Base-by-base conservation (phyloP, 805 yeast genomes). In the Kazachstania taianensis region DNA sequence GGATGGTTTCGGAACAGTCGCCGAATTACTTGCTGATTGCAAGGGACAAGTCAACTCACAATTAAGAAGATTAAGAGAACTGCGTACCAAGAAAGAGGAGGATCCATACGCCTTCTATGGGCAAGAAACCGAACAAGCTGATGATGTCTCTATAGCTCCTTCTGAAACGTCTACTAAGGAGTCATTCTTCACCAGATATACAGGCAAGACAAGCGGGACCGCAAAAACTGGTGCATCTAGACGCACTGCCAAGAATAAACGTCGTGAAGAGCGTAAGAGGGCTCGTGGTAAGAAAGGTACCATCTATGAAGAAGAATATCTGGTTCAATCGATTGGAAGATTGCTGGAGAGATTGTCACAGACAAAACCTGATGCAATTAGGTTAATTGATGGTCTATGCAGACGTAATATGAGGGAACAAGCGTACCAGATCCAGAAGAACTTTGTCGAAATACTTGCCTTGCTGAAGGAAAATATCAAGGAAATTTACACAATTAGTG, bases 201-300 rank as follows among this genome's bases (percentile, higher is more conserved):
- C 98, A 0, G 98, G 97, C 44, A 87, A 89, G 60, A 87, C 97
- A 1, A 69, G 81, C 1, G 95, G 95, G 17, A 92, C 98, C 3
- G 97, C 97, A 4, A 81, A 82, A 53, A 92, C 98, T 0, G 96
- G 97, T 20, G 96, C 92, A 2, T 79, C 96, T 0, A 73, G 99
- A 59, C 73, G 81, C 52, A 87, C 98, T 0, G 73, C 94, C 5
- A 92, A 92, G 63, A 92, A 92, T 59, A 75, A 78, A 45, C 82
- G 95, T 57, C 75, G 98, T 46, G 96, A 89, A 60, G 98, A 89
- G 55, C 75, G 98, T 50, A 92, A 92, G 64, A 73, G 77, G 41
- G 99, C 98, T 2, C 75, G 94, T 49, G 99, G 99, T 41, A 85
- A 94, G 66, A 92, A 92, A 64, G 97, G 97, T 32, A 89, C 96